These are phyloP conservation scores for Yarrowia keelungensis DNA, from an alignment of 805 yeast species.

Conservation along the genomic window DNA sequence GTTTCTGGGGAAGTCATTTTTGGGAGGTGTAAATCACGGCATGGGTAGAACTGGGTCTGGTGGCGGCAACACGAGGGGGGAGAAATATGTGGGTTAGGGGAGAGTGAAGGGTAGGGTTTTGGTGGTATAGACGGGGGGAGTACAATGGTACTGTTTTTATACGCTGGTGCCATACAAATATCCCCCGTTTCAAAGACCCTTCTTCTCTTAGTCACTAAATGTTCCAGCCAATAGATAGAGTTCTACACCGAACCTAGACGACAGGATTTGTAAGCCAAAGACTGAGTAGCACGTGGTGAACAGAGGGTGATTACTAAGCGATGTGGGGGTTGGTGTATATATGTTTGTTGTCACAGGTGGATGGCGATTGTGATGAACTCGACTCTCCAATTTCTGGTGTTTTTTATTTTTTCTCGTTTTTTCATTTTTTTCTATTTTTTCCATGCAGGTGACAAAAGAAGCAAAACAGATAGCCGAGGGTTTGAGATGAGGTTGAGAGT, in stretches of 20 bases:
- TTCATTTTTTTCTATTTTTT: not conserved
- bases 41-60: not conserved
- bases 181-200: too few relatives aligned
- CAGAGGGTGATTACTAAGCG: not conserved
- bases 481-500: too few relatives aligned
- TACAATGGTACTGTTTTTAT: too few relatives aligned
- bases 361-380: too few relatives aligned
- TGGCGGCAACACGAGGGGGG: too few relatives aligned
- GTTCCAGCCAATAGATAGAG: constrained; percentile 28
- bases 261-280: constrained; percentile 1
- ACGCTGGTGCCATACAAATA: too few relatives aligned
- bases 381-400: too few relatives aligned
- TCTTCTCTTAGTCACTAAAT: not conserved
- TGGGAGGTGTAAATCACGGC: constrained; percentile 26
- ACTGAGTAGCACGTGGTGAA: not conserved
- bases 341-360: too few relatives aligned
- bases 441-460: constrained; percentile 7
- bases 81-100: too few relatives aligned
- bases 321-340: not conserved
- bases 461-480: not conserved
- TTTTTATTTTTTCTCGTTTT: too few relatives aligned
- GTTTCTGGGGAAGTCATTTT: constrained; percentile 26
- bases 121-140: not conserved
- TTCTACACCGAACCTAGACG: not conserved
- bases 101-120: too few relatives aligned